Base-by-base conservation (phyloP, 352 stramenopile genomes). In the Globisporangium cystogenes region DNA sequence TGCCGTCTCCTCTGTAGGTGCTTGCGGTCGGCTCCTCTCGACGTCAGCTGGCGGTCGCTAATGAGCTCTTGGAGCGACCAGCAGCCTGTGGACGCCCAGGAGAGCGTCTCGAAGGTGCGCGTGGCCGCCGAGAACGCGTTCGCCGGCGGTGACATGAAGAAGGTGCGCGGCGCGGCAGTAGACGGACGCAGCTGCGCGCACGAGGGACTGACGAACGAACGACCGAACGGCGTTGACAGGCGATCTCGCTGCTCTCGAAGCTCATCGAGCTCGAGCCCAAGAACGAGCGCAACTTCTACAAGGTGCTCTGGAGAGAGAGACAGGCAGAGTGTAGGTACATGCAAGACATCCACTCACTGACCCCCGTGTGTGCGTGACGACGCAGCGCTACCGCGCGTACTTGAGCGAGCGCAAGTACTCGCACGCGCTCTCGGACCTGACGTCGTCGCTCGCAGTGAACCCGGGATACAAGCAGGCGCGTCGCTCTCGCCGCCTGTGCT, bases 261-360 rank as follows among this genome's bases (percentile, higher is more conserved):
- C 65, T 90, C 29, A 90, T 93, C 48, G 76, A 90, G 55, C 50
- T 90, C 24, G 82, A 93, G 48, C 79, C 82, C 10, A 72, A 40
- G 50, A 90, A 90, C 59, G 82, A 93, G 56, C 77, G 80, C 56
- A 86, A 90, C 58, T 87, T 88, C 43, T 93, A 90, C 76, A 90
- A 93, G 43, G 65, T 73, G 21, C 5, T 7, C 1, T 43, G 37
- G 37, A 21, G 3, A 11, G 37, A 24, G 37, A 43, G 15, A 41
- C n/a, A n/a, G n/a, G n/a, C n/a, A n/a, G n/a, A n/a, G n/a, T n/a
- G n/a, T n/a, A n/a, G n/a, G n/a, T n/a, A n/a, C n/a, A 5, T 44
- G 12, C 7, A 7, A 4, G 31, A 36, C 31, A 36, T 2, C 31
- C 31, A 36, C 31, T 36, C 31, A 36, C 11, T 3, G 31, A 11